Percentiles rank a stretch among this genome's conserved stretches.
Conservation (phyloP, 768 basidiomycete genomes). For the Hemileccinum impolitum region DNA sequence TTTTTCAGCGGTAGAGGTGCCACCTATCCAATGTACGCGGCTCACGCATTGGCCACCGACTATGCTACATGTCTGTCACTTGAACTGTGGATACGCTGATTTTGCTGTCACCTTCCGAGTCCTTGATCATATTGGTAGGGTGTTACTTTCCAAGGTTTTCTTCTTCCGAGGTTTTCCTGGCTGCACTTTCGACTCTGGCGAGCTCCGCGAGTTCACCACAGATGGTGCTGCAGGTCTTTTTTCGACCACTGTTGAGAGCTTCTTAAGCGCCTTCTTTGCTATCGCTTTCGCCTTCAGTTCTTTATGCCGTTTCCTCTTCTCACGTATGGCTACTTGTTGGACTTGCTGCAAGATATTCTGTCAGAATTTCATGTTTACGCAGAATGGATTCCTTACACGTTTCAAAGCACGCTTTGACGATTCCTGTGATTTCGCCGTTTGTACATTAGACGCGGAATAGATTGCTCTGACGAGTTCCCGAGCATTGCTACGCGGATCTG, state of each 20-base stretch:
- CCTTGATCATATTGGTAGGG: not conserved
- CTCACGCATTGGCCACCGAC: not conserved
- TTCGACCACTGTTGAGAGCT: not conserved
- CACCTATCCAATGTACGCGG: slow-evolving; percentile 9
- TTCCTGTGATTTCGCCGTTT: slow-evolving; percentile 12
- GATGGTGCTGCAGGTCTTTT: not conserved
- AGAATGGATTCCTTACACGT: slow-evolving; percentile 41
- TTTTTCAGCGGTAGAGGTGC: slow-evolving; percentile 4
- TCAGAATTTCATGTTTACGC: not conserved
- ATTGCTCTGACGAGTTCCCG: slow-evolving; percentile 37
- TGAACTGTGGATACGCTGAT: not conserved
- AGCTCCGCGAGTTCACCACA: not conserved
- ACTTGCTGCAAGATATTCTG: slow-evolving; percentile 38
- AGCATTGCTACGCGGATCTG: slow-evolving; percentile 45
- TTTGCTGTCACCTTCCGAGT: not conserved
- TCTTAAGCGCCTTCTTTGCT: slow-evolving; percentile 29
- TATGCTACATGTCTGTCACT: slow-evolving; percentile 2
- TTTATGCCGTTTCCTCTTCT: slow-evolving; percentile 49
- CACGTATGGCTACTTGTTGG: slow-evolving; percentile 42
- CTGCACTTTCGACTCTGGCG: not conserved
- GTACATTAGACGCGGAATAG: slow-evolving; percentile 1
- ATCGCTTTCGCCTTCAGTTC: slow-evolving; percentile 40
- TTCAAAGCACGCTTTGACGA: slow-evolving; percentile 62
- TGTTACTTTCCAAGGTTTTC: slow-evolving; percentile 9
- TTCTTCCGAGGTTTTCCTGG: slow-evolving; percentile 14